Evolutionary conservation across 2,329 filamentous ascomycete genomes (phyloP), one percentile per base, ranked within the genome.

Genomic region (Ophiocordyceps sinensis): DNA sequence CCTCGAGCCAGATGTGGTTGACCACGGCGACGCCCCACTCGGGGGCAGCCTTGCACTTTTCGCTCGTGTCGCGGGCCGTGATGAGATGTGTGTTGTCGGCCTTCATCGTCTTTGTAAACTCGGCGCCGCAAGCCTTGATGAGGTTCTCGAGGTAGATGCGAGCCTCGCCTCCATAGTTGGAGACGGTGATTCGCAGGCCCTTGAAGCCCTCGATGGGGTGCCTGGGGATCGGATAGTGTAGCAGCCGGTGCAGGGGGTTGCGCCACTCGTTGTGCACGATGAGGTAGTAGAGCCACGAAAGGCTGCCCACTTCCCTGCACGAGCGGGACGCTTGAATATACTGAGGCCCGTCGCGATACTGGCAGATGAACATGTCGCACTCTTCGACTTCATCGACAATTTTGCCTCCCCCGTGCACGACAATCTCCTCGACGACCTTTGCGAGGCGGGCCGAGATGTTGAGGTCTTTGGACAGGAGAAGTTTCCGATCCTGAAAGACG

Each of bases 1-100:
- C 91, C 60, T 98, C 91, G 37, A 98, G 73, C 91, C 91, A 98
- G 1, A 98, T 70, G 57, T 98, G 91, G 58, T 96, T 98, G 51
- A 94, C 68, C 51, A 94, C 82, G 43, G 86, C 68, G 41, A 96
- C 80, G 41, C 82, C 82, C 91, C 91, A 98, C 62, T 96, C 91
- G 45, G 77, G 75, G 0, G 91, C 91, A 1, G 91, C 91, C 31
- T 82, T 79, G 58, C 85, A 95, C 61, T 98, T 98, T 56, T 96
- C 91, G 54, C 89, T 93, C 43, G 78, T 77, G 44, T 81, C 78
- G 51, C 94, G 83, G 5, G 91, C 91, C 0, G 89, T 94, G 52
- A 98, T 82, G 1, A 98, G 74, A 62, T 98, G 91, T 0, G 88
- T 96, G 58, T 98, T 96, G 46, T 95, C 87, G 49, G 83, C 77